Evolutionary conservation across 768 basidiomycete genomes (phyloP).

Genomic region (Psilocybe subaeruginosa): DNA sequence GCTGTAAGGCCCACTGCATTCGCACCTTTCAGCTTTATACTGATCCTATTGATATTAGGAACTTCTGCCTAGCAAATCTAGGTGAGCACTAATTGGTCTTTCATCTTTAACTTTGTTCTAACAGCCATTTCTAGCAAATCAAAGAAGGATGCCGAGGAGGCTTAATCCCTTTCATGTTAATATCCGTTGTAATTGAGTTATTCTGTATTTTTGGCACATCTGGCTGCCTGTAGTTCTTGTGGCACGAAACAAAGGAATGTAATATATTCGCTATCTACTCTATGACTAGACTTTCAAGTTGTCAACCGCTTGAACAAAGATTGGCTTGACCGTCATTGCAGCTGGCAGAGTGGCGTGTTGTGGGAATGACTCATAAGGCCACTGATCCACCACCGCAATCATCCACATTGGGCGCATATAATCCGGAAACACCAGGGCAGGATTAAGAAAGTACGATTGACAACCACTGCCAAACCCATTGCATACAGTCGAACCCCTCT

Average conservation of each 20-base stretch:
- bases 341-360: not conserved
- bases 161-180: constrained; percentile 23
- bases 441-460: too few species aligned
- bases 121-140: constrained; percentile 30
- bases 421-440: too few species aligned
- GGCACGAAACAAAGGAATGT: constrained; percentile 1
- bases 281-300: not conserved
- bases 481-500: too few species aligned
- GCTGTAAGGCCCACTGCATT: constrained; percentile 30
- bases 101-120: not conserved
- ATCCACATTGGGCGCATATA: not conserved
- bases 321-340: too few species aligned
- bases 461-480: too few species aligned
- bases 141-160: constrained; percentile 44
- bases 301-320: not conserved
- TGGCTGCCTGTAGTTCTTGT: constrained; percentile 7
- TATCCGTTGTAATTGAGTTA: not conserved
- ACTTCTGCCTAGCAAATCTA: constrained; percentile 45
- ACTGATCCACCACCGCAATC: not conserved
- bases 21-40: not conserved
- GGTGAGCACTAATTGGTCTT: constrained; percentile 21
- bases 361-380: not conserved
- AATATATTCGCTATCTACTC: not conserved
- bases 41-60: constrained; percentile 28
- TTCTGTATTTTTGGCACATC: constrained; percentile 4